These are phyloP conservation scores for Malus fusca DNA, from an alignment of 306 rosid genomes.

Conservation along the genomic window DNA sequence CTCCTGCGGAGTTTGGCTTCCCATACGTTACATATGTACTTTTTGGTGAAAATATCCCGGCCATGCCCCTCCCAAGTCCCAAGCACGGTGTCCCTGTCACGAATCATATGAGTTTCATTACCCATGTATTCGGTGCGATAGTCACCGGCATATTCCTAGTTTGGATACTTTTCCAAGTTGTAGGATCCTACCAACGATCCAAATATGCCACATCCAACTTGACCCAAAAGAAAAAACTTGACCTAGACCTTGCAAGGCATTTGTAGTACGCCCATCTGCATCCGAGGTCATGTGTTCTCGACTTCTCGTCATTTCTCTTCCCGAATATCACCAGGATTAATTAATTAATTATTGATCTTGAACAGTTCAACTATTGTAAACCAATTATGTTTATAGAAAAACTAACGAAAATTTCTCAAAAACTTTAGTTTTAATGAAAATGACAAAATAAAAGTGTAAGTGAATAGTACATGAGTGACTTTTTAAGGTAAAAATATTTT, in stretches of 20 bases:
- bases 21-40: not conserved
- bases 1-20: not conserved
- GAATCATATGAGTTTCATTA: not conserved
- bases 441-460: no score
- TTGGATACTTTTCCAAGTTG: not conserved
- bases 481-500: no score
- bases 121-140: not conserved
- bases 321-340: not conserved
- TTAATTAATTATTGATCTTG: not conserved
- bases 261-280: not conserved
- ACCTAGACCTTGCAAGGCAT: not conserved
- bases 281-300: not conserved
- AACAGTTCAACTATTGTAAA: not conserved
- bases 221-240: not conserved
- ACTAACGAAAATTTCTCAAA: no score
- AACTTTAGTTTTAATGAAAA: no score
- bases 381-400: not conserved
- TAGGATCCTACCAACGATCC: not conserved
- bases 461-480: no score
- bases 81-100: not conserved
- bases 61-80: not conserved
- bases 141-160: not conserved
- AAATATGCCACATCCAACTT: not conserved
- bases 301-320: not conserved
- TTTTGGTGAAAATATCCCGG: not conserved